Evolutionary conservation across 306 rosid genomes (phyloP).

Genomic region (Bauhinia variegata): DNA sequence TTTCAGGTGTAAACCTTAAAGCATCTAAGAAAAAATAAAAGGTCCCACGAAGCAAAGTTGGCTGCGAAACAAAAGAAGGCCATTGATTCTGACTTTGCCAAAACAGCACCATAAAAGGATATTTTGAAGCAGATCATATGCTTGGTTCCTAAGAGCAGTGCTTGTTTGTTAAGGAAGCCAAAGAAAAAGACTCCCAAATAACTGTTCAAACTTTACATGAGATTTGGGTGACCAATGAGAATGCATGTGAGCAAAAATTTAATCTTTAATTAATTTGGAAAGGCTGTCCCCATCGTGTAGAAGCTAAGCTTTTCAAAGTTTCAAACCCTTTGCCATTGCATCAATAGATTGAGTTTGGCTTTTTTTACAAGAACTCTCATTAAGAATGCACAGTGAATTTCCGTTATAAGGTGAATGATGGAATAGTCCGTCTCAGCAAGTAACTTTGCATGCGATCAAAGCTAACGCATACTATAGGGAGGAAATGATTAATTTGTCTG

Average conservation of each 20-base stretch:
- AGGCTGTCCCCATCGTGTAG: constrained; percentile 36
- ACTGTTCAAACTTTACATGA: constrained; percentile 31
- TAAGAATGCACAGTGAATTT: constrained; percentile 43
- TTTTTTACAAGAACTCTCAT: too few relatives aligned
- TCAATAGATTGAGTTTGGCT: too few relatives aligned
- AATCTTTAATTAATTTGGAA: constrained; percentile 26
- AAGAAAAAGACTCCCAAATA: not conserved
- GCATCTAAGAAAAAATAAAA: not conserved
- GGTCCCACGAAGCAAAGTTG: constrained; percentile 41
- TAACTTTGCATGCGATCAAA: constrained; percentile 34
- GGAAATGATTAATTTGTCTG: not conserved
- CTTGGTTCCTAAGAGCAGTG: constrained; percentile 9
- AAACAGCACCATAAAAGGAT: constrained; percentile 27
- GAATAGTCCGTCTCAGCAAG: constrained; percentile 29
- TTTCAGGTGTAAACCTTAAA: too few relatives aligned
- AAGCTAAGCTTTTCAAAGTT: constrained; percentile 30
- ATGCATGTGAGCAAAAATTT: constrained; percentile 26
- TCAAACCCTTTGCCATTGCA: constrained; percentile 36
- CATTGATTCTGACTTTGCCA: constrained; percentile 19
- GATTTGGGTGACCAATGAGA: too few relatives aligned
- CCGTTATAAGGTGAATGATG: constrained; percentile 46
- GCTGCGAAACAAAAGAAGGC: too few relatives aligned
- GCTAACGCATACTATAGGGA: constrained; percentile 8
- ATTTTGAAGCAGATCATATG: constrained; percentile 15
- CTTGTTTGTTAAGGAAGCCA: constrained; percentile 15